Evolutionary conservation across 768 basidiomycete genomes (phyloP), one percentile per base, ranked within the genome.

Genomic region (Scleroderma citrinum): DNA sequence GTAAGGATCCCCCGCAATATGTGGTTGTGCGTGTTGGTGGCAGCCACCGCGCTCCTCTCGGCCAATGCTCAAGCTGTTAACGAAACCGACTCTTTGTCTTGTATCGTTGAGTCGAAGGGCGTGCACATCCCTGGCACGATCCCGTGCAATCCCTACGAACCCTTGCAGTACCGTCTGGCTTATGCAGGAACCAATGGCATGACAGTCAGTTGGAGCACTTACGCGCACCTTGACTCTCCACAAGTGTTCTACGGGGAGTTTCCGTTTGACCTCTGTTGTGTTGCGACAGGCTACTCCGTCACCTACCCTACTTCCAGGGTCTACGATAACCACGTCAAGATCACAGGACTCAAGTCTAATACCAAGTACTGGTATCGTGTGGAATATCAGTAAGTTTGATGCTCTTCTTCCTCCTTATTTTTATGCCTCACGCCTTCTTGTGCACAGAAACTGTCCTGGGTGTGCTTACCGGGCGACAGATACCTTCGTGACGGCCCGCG

Each of bases 291-390:
- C 34, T 47, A 0, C 12, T 64, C 59, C 24, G 47, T 41, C 40
- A 63, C 62, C 3, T 64, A 61, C 43, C 54, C 56, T 14, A 46
- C 49, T 14, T 63, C 62, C 4, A 58, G 57, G 39, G 62, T 64
- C 19, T 63, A 56, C 19, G 53, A 63, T 43, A 64, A 64, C 45
- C 62, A 63, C 35, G 62, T 63, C 21, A 64, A 53, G 38, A 26
- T 63, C 29, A 62, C 56, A 5, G 59, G 56, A 10, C 54, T 63
- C 26, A 48, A 56, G n/a, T 41, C 62, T 13, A 39, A 46, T 7
- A 64, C 62, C 13, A 57, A 47, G 21, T 63, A 63, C 41, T 64
- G 62, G 62, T 63, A 63, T 35, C 59, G 59, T 20, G 50, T 50
- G 5, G 59, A 60, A 17, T 51, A 64, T 49, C 62, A 60, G 62